phyloP scores from a whole-genome alignment of 2,329 filamentous ascomycete species.

The Talaromyces sp. region DNA sequence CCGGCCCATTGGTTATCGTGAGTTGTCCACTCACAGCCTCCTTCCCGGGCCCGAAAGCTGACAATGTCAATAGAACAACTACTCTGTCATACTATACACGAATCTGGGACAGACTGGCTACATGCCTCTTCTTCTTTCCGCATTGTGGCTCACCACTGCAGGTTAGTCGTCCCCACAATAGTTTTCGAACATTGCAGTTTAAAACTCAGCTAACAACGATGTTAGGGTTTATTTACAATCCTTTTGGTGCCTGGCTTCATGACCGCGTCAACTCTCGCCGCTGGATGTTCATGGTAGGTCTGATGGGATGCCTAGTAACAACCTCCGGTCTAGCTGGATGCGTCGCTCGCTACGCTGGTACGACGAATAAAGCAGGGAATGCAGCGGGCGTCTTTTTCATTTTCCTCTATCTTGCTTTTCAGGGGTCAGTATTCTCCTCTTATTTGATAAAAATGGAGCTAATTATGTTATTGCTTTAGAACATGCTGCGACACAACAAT shows the following conservation, averaged over 20 bases:
- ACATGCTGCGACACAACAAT: conserved; percentile 44
- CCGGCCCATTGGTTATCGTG: conserved; percentile 40
- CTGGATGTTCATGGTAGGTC: conserved; percentile 42
- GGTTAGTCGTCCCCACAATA: conserved; percentile 28
- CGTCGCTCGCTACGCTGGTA: conserved; percentile 38
- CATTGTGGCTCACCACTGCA: conserved; percentile 46
- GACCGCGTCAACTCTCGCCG: conserved; percentile 38
- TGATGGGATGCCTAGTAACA: conserved; percentile 40
- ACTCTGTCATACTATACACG: conserved; percentile 45
- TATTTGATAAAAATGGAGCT: not conserved
- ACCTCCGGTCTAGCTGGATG: conserved; percentile 41
- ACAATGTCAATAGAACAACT: not conserved
- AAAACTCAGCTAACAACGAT: not conserved
- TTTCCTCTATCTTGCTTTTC: conserved; percentile 31
- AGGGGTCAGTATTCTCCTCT: not conserved
- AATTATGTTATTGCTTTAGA: not conserved
- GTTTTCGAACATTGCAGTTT: conserved; percentile 3
- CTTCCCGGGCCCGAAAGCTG: not conserved
- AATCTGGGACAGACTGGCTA: conserved; percentile 42
- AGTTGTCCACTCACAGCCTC: not conserved
- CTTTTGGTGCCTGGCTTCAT: conserved; percentile 36
- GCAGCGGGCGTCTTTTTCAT: conserved; percentile 42
- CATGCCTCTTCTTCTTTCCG: conserved; percentile 44
- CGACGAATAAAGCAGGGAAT: conserved; percentile 40
- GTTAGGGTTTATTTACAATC: conserved; percentile 40